Evolutionary conservation across 2,329 filamentous ascomycete species (phyloP).

Genomic region (Nothopassalora personata): DNA sequence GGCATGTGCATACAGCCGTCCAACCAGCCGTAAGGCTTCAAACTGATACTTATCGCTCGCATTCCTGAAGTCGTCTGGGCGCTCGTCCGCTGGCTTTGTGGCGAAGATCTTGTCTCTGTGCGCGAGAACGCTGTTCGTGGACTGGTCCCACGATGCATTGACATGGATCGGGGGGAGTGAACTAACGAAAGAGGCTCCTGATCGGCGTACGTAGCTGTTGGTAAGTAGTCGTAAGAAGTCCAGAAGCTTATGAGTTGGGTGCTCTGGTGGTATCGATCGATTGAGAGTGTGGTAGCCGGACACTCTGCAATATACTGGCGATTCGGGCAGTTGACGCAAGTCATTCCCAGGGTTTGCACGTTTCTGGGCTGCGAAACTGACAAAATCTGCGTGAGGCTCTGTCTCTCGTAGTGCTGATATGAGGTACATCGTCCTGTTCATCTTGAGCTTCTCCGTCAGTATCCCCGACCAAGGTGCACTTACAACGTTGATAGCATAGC

Average conservation of each 20-base stretch:
- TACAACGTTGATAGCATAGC: slow-evolving; percentile 25
- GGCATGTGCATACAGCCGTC: slow-evolving; percentile 27
- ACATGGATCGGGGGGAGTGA: slow-evolving; percentile 4
- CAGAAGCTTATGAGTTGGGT: slow-evolving; percentile 14
- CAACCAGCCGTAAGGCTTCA: slow-evolving; percentile 27
- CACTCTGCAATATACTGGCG: slow-evolving; percentile 17
- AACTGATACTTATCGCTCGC: slow-evolving; percentile 21
- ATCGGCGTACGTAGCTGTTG: slow-evolving; percentile 11
- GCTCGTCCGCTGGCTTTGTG: slow-evolving; percentile 4
- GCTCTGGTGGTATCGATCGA: slow-evolving; percentile 7
- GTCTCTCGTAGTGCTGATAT: slow-evolving; percentile 20
- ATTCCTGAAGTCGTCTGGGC: slow-evolving; percentile 9
- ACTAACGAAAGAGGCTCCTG: slow-evolving; percentile 1
- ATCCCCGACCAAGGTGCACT: neutral
- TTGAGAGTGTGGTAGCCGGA: slow-evolving; percentile 16
- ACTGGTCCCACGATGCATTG: slow-evolving; percentile 7
- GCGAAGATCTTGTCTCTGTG: slow-evolving; percentile 17
- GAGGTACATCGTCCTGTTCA: slow-evolving; percentile 21
- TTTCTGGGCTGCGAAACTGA: slow-evolving; percentile 11
- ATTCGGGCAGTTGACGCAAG: slow-evolving; percentile 16
- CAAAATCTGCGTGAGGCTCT: slow-evolving; percentile 15
- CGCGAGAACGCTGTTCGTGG: slow-evolving; percentile 1
- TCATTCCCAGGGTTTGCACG: slow-evolving; percentile 6
- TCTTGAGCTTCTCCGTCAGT: neutral
- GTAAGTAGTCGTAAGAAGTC: slow-evolving; percentile 16